phyloP scores from a whole-genome alignment of 2,329 filamentous ascomycete genomes.

The Xylaria sp. region DNA sequence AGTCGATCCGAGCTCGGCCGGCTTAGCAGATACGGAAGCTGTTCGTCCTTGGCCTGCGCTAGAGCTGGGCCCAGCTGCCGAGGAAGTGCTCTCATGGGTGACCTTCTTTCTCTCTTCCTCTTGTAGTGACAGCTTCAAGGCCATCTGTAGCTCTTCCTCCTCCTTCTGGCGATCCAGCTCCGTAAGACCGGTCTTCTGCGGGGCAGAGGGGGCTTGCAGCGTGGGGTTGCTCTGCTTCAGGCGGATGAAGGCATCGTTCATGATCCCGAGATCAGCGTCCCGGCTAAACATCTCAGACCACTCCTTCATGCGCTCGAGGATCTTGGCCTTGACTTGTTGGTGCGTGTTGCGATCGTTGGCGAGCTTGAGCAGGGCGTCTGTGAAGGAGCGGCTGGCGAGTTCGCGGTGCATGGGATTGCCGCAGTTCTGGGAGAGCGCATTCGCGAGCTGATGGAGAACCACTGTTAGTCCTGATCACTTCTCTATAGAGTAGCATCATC shows the following conservation, averaged over 20 bases:
- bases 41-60: slow-evolving; percentile 27
- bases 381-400: slow-evolving; percentile 85
- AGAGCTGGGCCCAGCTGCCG: slow-evolving; percentile 31
- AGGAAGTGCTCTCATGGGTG: slow-evolving; percentile 30
- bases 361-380: slow-evolving; percentile 83
- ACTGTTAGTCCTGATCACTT: background rate
- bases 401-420: slow-evolving; percentile 82
- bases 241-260: slow-evolving; percentile 90
- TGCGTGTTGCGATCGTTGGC: slow-evolving; percentile 95
- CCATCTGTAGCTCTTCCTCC: slow-evolving; percentile 96
- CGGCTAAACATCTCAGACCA: slow-evolving; percentile 93
- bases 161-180: slow-evolving; percentile 88
- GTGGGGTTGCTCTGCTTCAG: slow-evolving; percentile 82
- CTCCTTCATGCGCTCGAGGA: slow-evolving; percentile 90
- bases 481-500: background rate
- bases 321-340: slow-evolving; percentile 93
- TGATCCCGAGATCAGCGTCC: slow-evolving; percentile 90
- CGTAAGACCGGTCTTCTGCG: slow-evolving; percentile 86
- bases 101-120: slow-evolving; percentile 68
- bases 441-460: slow-evolving; percentile 59
- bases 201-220: slow-evolving; percentile 84
- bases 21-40: slow-evolving; percentile 24
- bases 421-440: slow-evolving; percentile 89
- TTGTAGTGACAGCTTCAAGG: slow-evolving; percentile 83
- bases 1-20: slow-evolving; percentile 47